These are phyloP conservation scores for Blastobotrys proliferans DNA, from an alignment of 1,139 yeast genomes.

Conservation along the genomic window DNA sequence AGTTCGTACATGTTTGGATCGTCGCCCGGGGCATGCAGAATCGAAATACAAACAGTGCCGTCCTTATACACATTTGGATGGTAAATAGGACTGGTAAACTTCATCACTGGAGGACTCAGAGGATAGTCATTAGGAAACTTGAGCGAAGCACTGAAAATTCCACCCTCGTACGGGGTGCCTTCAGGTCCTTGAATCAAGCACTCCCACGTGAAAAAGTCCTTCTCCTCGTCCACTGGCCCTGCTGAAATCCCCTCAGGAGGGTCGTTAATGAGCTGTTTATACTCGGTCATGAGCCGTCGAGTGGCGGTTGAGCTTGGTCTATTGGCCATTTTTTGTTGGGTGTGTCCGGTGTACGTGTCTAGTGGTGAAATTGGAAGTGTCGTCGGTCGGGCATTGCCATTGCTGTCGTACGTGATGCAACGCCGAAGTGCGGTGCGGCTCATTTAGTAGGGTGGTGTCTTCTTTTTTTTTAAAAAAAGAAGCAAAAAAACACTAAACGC, in stretches of 20 bases:
- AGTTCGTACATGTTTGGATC: constrained; percentile 94
- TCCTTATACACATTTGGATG: constrained; percentile 93
- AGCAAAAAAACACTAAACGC: too few relatives aligned
- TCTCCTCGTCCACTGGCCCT: constrained; percentile 76
- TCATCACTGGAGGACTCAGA: constrained; percentile 80
- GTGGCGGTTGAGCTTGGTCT: constrained; percentile 47
- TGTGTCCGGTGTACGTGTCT: neutral
- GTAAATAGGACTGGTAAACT: constrained; percentile 76
- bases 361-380: too few relatives aligned
- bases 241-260: constrained; percentile 96
- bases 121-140: constrained; percentile 92
- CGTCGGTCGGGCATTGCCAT: too few relatives aligned
- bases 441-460: neutral
- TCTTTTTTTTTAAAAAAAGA: neutral
- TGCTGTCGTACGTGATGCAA: too few relatives aligned
- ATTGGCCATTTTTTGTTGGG: neutral
- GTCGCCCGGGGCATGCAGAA: constrained; percentile 93
- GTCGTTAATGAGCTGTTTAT: constrained; percentile 76
- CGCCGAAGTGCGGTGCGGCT: neutral
- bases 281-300: constrained; percentile 78
- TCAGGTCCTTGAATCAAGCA: constrained; percentile 89
- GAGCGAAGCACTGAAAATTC: constrained; percentile 80
- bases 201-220: constrained; percentile 79
- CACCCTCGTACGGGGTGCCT: constrained; percentile 92
- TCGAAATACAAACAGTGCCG: constrained; percentile 94